Base-by-base conservation (phyloP, 805 yeast species). In the Starmera quercuum region DNA sequence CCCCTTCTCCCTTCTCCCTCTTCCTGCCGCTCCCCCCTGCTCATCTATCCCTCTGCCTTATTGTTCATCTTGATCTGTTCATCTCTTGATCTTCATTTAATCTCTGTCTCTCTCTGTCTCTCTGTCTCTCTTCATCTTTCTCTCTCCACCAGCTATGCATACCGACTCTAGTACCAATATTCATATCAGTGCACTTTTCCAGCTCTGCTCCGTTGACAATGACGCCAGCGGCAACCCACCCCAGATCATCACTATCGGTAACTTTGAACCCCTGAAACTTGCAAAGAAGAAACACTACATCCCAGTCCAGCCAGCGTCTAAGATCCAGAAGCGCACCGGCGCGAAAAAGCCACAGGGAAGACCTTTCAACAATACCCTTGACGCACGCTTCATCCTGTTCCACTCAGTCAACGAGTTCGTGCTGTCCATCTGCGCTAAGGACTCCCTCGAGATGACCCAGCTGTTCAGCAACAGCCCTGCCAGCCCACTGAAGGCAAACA, bases 251-350 rank as follows among this genome's bases (percentile, higher is more conserved):
- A 34, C 32, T 20, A 38, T 49, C 22, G 26, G 34, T 11, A 35
- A 44, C 30, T 35, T 42, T 20, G 50, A 41, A 18, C 51, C 54
- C 4, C 32, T 51, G 7, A 39, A 39, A 27, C 37, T 51, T n/a
- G 54, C 56, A 1, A 49, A 49, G 35, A 51, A 46, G 47, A 46
- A 47, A 37, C 49, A 50, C 32, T 46, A 48, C 28, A 20, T 29
- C 18, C 32, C 44, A 14, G 26, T 24, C 19, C 17, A 17, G n/a
- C 36, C 34, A 23, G 32, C 36, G 30, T 38, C 40, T 32, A 40
- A 34, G 30, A 28, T 26, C 4, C 31, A 26, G 3, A 19, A 20
- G 2, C n/a, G n/a, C n/a, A n/a, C n/a, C n/a, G n/a, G n/a, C n/a
- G n/a, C n/a, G n/a, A 16, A 26, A 5, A 48, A 39, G 30, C 30